Evolutionary conservation across 495 filamentous ascomycete species (phyloP).

Genomic region (Aspergillus steynii): DNA sequence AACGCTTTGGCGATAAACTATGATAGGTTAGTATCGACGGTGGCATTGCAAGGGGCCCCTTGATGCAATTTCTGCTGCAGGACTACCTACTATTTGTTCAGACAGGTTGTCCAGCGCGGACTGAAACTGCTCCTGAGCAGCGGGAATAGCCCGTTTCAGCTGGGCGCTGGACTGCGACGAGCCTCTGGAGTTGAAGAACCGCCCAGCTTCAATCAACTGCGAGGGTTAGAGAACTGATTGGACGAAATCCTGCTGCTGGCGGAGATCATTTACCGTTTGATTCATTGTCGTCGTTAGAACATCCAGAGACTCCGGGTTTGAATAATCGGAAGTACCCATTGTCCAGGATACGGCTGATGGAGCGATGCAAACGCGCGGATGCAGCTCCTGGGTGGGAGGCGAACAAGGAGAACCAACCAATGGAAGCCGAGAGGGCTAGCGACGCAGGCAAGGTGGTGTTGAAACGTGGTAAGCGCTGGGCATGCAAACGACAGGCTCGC

Average conservation of each 20-base stretch:
- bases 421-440: background rate
- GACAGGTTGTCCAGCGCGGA: constrained; percentile 51
- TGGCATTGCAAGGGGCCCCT: background rate
- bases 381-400: background rate
- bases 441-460: background rate
- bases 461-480: background rate
- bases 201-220: constrained; percentile 51
- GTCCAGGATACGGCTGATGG: background rate
- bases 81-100: constrained; percentile 50
- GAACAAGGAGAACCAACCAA: background rate
- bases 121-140: constrained; percentile 49
- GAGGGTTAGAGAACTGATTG: constrained; percentile 20
- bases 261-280: constrained; percentile 38
- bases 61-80: background rate
- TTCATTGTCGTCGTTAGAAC: constrained; percentile 46
- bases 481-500: background rate
- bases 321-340: constrained; percentile 31
- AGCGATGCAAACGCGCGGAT: background rate
- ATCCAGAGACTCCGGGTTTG: constrained; percentile 44
- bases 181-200: constrained; percentile 43
- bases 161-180: constrained; percentile 39
- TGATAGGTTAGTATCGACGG: constrained; percentile 20
- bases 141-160: constrained; percentile 43
- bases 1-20: constrained; percentile 50
- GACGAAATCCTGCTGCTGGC: background rate